Percentiles rank a stretch among this genome's conserved stretches.
These are phyloP conservation scores for Sparassis latifolia DNA, from an alignment of 1,284 basidiomycete species.

Conservation along the genomic window DNA sequence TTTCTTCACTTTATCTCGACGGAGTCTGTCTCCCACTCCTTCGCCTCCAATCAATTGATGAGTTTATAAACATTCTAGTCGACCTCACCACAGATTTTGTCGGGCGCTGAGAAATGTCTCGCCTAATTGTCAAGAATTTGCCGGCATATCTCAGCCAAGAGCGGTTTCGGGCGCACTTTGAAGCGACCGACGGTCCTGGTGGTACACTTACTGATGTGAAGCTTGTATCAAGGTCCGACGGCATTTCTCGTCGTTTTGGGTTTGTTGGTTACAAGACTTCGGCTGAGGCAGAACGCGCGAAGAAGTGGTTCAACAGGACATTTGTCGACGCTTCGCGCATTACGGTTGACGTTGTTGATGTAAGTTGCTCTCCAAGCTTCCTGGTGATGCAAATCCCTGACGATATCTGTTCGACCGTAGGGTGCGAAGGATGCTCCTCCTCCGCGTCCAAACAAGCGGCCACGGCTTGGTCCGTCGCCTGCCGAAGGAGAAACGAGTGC, in stretches of 20 bases:
- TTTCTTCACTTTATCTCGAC: too few species aligned
- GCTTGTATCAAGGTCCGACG: slow-evolving; percentile 72
- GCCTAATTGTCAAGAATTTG: slow-evolving; percentile 88
- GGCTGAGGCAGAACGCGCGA: slow-evolving; percentile 70
- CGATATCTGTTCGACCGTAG: slow-evolving; percentile 25
- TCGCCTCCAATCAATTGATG: too few species aligned
- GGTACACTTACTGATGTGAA: slow-evolving; percentile 84
- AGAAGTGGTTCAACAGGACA: slow-evolving; percentile 82
- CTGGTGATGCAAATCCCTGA: not conserved
- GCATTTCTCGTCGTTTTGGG: slow-evolving; percentile 82
- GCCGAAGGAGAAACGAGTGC: slow-evolving; percentile 18
- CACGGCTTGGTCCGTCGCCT: slow-evolving; percentile 41
- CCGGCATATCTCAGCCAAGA: slow-evolving; percentile 69
- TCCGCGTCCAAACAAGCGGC: slow-evolving; percentile 64
- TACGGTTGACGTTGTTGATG: slow-evolving; percentile 74
- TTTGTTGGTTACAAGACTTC: slow-evolving; percentile 89
- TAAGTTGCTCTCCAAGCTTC: slow-evolving; percentile 28
- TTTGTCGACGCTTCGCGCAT: slow-evolving; percentile 77
- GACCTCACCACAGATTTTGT: too few species aligned
- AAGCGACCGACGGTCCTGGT: slow-evolving; percentile 52
- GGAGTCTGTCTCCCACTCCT: too few species aligned
- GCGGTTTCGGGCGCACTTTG: slow-evolving; percentile 67
- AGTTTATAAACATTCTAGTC: not conserved
- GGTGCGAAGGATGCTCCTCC: slow-evolving; percentile 59
- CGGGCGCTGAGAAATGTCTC: slow-evolving; percentile 53